A percentile compares a stretch with the other conserved stretches of the same genome.
Conservation (phyloP, 2,329 filamentous ascomycete genomes). For the Fusarium burgessii region DNA sequence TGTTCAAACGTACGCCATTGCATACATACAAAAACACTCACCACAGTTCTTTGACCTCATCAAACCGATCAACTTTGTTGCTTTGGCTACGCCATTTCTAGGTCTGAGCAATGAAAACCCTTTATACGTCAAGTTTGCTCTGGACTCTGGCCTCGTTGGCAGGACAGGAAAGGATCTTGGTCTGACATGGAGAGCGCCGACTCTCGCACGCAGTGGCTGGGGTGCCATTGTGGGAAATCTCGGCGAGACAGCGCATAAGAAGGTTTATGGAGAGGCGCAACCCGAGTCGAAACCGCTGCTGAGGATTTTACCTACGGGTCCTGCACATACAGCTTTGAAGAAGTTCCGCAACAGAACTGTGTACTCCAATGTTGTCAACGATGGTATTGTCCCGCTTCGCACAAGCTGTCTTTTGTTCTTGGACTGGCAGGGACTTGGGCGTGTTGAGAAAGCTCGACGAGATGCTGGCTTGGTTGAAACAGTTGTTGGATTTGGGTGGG, state of each 20-base stretch:
- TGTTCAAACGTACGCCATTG: conserved; percentile 92
- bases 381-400: conserved; percentile 93
- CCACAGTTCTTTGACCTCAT: conserved; percentile 90
- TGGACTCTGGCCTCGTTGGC: conserved; percentile 97
- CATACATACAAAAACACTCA: conserved; percentile 96
- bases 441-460: conserved; percentile 92
- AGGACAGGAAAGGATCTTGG: conserved; percentile 95
- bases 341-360: conserved; percentile 92
- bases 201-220: conserved; percentile 87
- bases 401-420: conserved; percentile 97
- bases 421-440: conserved; percentile 93
- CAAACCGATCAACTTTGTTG: conserved; percentile 89
- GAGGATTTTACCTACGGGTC: conserved; percentile 89
- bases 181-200: conserved; percentile 92
- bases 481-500: conserved; percentile 93
- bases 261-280: conserved; percentile 55
- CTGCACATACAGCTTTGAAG: conserved; percentile 86
- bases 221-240: conserved; percentile 86
- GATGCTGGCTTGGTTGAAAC: conserved; percentile 94
- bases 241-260: conserved; percentile 59
- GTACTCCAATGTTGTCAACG: conserved; percentile 97
- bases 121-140: conserved; percentile 94
- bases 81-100: conserved; percentile 87
- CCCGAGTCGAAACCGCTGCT: conserved; percentile 90
- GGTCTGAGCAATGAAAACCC: conserved; percentile 98